A percentile compares a stretch with the other conserved stretches of the same genome.
Evolutionary conservation across 306 rosid genomes (phyloP).

Genomic region (Oemleria cerasiformis): DNA sequence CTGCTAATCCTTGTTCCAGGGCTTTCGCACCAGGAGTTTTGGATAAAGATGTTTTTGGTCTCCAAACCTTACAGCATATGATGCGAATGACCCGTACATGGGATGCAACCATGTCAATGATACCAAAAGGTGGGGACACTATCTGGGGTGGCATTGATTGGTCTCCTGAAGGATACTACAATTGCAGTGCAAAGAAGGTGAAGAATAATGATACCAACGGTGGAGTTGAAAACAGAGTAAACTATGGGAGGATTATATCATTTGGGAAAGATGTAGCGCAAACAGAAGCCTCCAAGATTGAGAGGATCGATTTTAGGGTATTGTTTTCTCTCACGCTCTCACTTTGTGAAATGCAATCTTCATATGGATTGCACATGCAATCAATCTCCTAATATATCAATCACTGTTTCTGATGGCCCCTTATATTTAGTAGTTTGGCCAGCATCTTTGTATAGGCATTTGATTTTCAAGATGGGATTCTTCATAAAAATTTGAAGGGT

Average conservation of each 20-base stretch:
- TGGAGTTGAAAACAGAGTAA: conserved; percentile 32
- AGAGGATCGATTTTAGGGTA: conserved; percentile 76
- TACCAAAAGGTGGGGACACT: conserved; percentile 83
- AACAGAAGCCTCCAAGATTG: conserved; percentile 55
- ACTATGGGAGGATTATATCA: conserved; percentile 72
- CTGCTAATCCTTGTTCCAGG: conserved; percentile 45
- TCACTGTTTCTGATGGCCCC: neutral
- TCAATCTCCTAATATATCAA: neutral
- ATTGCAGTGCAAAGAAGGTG: conserved; percentile 52
- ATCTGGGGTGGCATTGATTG: conserved; percentile 86
- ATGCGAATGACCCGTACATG: conserved; percentile 91
- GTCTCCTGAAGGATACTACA: conserved; percentile 64
- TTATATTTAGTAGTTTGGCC: neutral
- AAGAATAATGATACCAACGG: conserved; percentile 42
- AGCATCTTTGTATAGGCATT: conserved; percentile 3
- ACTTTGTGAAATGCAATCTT: neutral
- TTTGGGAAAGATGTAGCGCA: conserved; percentile 63
- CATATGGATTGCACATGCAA: neutral
- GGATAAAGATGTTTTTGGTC: conserved; percentile 78
- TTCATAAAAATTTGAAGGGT: neutral
- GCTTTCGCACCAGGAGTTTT: conserved; percentile 71
- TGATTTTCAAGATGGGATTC: neutral
- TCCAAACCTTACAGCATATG: conserved; percentile 64
- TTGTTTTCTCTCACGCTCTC: neutral
- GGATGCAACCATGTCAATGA: conserved; percentile 92